Conservation (phyloP, 2,329 filamentous ascomycete species). For the Aspergillus candidus region DNA sequence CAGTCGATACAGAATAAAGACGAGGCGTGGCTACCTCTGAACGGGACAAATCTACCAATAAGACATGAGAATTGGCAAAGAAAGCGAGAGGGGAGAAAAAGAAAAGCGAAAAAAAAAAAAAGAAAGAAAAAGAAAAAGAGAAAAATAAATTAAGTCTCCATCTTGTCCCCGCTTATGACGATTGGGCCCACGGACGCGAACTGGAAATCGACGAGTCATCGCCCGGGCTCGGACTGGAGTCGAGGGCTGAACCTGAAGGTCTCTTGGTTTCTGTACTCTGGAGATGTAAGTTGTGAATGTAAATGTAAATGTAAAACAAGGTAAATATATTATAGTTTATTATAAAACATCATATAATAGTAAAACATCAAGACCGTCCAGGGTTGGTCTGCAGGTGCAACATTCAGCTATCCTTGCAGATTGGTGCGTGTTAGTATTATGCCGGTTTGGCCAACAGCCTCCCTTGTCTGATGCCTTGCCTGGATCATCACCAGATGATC, state of each 20-base stretch:
- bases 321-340: too few relatives aligned
- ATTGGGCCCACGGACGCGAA: constrained; percentile 19
- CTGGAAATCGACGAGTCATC: constrained; percentile 26
- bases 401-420: constrained; percentile 25
- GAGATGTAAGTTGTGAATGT: constrained; percentile 7
- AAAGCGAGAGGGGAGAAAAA: constrained; percentile 14
- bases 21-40: constrained; percentile 15
- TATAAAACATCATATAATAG: too few relatives aligned
- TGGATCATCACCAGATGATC: too few relatives aligned
- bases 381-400: constrained; percentile 2
- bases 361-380: too few relatives aligned
- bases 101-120: neutral
- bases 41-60: constrained; percentile 20
- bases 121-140: neutral
- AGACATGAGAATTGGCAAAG: constrained; percentile 6
- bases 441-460: neutral
- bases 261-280: neutral
- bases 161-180: constrained; percentile 12
- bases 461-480: neutral
- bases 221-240: constrained; percentile 14
- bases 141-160: too few relatives aligned
- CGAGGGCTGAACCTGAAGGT: constrained; percentile 8
- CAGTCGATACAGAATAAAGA: constrained; percentile 12
- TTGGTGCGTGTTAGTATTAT: constrained; percentile 15
- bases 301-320: too few relatives aligned